Evolutionary conservation across 805 yeast genomes (phyloP).

Genomic region (Starmerella apicola): DNA sequence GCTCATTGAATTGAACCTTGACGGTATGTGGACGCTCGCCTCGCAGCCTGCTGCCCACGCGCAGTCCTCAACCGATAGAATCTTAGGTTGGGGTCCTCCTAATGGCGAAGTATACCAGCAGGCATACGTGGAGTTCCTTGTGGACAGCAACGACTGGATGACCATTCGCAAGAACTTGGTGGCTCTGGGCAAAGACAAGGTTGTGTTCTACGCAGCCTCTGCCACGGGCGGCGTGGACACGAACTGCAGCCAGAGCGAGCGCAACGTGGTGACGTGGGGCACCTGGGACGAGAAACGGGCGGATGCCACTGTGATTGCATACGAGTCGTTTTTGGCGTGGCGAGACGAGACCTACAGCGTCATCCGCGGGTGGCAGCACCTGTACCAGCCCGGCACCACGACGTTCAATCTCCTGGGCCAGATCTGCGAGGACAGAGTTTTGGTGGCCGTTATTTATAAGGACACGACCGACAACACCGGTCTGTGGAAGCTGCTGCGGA

Average conservation of each 20-base stretch:
- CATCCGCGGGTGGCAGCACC: conserved; percentile 83
- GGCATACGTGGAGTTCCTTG: conserved; percentile 81
- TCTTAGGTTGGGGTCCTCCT: conserved; percentile 96
- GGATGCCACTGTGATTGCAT: conserved; percentile 86
- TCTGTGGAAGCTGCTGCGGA: conserved; percentile 15
- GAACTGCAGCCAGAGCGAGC: conserved; percentile 41
- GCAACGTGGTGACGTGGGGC: conserved; percentile 95
- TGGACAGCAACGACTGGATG: conserved; percentile 62
- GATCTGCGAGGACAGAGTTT: conserved; percentile 49
- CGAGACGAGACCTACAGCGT: conserved; percentile 86
- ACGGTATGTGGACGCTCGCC: conserved; percentile 73
- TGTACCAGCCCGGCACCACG: conserved; percentile 45
- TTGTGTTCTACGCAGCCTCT: conserved; percentile 70
- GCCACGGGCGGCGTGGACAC: conserved; percentile 35
- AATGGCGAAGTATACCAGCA: conserved; percentile 85
- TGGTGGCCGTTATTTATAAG: conserved; percentile 67
- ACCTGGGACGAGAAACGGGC: conserved; percentile 72
- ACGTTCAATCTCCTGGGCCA: conserved; percentile 51
- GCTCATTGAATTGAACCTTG: conserved; percentile 60
- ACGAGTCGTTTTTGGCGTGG: conserved; percentile 91
- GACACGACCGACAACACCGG: conserved; percentile 11
- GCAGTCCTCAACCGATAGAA: conserved; percentile 61
- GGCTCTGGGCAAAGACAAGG: conserved; percentile 28
- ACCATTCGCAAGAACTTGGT: conserved; percentile 18
- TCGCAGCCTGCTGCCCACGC: conserved; percentile 94